Conservation (phyloP, 805 yeast genomes). For the Kodamaea jinghongensis region DNA sequence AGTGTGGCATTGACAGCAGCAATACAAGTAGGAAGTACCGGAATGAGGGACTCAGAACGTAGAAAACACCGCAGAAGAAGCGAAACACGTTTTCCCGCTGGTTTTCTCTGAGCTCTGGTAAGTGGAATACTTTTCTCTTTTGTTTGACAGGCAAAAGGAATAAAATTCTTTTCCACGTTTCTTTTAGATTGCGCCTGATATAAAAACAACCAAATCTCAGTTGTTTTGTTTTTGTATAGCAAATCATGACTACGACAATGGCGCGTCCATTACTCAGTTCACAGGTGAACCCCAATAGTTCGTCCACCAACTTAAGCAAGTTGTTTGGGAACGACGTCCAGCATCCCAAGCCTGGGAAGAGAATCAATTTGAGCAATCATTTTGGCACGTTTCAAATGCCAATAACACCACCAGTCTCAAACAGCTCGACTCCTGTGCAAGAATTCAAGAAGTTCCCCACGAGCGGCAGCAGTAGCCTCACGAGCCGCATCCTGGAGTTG, state of each 20-base stretch:
- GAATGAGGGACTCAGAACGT: too few relatives aligned
- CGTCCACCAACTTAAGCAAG: constrained; percentile 32
- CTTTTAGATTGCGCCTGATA: not conserved
- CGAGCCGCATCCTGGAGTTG: constrained; percentile 1
- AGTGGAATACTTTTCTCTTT: too few relatives aligned
- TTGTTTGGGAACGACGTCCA: constrained; percentile 13
- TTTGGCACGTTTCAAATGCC: constrained; percentile 21
- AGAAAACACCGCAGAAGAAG: too few relatives aligned
- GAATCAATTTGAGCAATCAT: constrained; percentile 13
- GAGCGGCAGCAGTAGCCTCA: not conserved
- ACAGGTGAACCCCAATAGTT: constrained; percentile 37
- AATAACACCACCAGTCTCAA: constrained; percentile 36
- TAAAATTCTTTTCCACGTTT: too few relatives aligned
- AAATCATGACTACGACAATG: constrained; percentile 1
- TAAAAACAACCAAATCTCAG: not conserved
- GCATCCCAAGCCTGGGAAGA: constrained; percentile 20
- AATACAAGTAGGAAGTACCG: too few relatives aligned
- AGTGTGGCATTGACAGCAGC: too few relatives aligned
- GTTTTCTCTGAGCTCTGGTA: too few relatives aligned
- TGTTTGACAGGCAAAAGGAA: too few relatives aligned
- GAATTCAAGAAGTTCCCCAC: constrained; percentile 14
- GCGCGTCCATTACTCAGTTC: constrained; percentile 10
- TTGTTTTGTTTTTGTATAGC: constrained; percentile 4
- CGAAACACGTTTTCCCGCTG: too few relatives aligned
- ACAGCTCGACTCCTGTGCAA: constrained; percentile 28